Evolutionary conservation across 2,329 filamentous ascomycete species (phyloP), one percentile per base, ranked within the genome.

Genomic region (Sclerotinia trifoliorum): DNA sequence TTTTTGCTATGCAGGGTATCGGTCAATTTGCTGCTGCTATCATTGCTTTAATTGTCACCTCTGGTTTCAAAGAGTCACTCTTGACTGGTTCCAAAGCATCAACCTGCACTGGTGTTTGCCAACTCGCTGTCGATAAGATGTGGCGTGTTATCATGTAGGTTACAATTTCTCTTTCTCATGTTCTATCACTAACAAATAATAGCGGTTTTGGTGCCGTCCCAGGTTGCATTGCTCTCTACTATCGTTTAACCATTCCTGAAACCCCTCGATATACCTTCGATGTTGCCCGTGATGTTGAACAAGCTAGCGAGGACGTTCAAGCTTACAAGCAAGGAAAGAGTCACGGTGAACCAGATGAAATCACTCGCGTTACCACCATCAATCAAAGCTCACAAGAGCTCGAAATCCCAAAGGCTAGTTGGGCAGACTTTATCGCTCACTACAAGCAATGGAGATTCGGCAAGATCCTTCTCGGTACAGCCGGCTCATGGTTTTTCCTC

Each of bases 201-300:
- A 67, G 65, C 75, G 92, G 91, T 17, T 91, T 94, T 75, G 92
- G 92, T 73, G 91, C 90, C 56, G 86, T 95, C 11, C 92, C 92
- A 2, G 92, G 90, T 55, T 91, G 88, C 77, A 88, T 94, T 71
- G 92, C 92, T 26, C 86, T 96, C 24, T 95, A 95, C 82, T 95
- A 89, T 75, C 89, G 90, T 74, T 82, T 95, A 5, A 95, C 92
- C 65, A 94, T 96, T 72, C 92, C 92, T 32, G 92, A 96, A 80
- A 94, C 92, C 46, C 92, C 92, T 66, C 90, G 92, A 39, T 96
- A 95, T 81, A 95, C 92, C 39, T 94, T 95, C 74, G 92, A 95
- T 76, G 86, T 95, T 29, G 85, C 87, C 63, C 88, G 87, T 55
- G 91, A 95, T 75, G 84, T 92, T 51, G 86, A 91, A 74, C 89